phyloP scores from a whole-genome alignment of 306 rosid species.

The Corylus heterophylla region DNA sequence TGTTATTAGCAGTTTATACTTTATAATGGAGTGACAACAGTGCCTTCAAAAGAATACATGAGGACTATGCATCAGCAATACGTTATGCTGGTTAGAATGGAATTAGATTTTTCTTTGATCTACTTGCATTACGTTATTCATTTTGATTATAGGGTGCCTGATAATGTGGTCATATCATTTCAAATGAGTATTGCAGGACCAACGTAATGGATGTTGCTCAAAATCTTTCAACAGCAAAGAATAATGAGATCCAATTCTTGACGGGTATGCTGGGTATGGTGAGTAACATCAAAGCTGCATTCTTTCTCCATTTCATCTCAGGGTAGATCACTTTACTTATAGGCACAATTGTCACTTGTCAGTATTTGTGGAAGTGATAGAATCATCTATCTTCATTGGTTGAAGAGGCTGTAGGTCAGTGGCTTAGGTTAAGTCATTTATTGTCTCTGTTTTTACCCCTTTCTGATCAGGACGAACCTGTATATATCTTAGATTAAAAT shows the following conservation, averaged over 20 bases:
- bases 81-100: not conserved
- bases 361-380: not conserved
- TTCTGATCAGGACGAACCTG: not conserved
- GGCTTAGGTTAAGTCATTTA: not conserved
- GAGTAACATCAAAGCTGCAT: slow-evolving; percentile 17
- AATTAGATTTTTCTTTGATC: not conserved
- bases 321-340: not conserved
- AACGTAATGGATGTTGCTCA: slow-evolving; percentile 57
- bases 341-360: not conserved
- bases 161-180: slow-evolving; percentile 20
- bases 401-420: slow-evolving; percentile 11
- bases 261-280: slow-evolving; percentile 60
- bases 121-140: not conserved
- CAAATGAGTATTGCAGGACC: slow-evolving; percentile 56
- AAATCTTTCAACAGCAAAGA: slow-evolving; percentile 49
- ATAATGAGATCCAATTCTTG: slow-evolving; percentile 68
- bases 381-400: slow-evolving; percentile 1
- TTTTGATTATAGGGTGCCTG: slow-evolving; percentile 19
- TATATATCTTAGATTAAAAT: not conserved
- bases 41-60: not conserved
- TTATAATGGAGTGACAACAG: slow-evolving; percentile 5
- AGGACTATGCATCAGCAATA: not conserved
- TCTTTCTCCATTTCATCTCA: not conserved
- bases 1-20: not conserved
- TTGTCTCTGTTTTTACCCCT: not conserved